Percentiles rank a stretch among this genome's conserved stretches.
Evolutionary conservation across 805 yeast species (phyloP).

Genomic region (Debaryomyces prosopidis): DNA sequence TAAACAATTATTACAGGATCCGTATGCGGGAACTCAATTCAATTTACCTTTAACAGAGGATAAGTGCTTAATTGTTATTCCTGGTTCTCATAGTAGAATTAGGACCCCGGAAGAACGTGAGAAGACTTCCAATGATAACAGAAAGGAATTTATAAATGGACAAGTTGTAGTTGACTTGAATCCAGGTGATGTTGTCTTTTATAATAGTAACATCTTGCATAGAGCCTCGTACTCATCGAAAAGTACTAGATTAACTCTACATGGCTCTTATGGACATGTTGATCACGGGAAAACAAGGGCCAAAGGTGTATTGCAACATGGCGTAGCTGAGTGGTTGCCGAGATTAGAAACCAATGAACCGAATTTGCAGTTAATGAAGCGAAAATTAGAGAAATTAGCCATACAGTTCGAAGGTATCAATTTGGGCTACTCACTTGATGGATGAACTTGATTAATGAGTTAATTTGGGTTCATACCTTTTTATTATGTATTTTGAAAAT

Average conservation of each 20-base stretch:
- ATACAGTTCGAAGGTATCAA: slow-evolving; percentile 31
- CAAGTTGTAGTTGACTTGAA: slow-evolving; percentile 40
- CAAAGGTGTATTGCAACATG: slow-evolving; percentile 54
- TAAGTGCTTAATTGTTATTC: slow-evolving; percentile 48
- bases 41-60: slow-evolving; percentile 50
- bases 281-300: slow-evolving; percentile 45
- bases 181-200: slow-evolving; percentile 54
- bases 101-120: slow-evolving; percentile 46
- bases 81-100: slow-evolving; percentile 46
- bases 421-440: slow-evolving; percentile 41
- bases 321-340: slow-evolving; percentile 49
- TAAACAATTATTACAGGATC: slow-evolving; percentile 33
- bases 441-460: slow-evolving; percentile 13
- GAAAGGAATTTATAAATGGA: slow-evolving; percentile 37
- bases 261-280: slow-evolving; percentile 51
- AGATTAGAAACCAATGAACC: slow-evolving; percentile 29
- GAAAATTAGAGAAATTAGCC: slow-evolving; percentile 28
- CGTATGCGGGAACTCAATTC: slow-evolving; percentile 51
- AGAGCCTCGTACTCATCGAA: slow-evolving; percentile 43
- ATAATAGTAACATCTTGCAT: slow-evolving; percentile 51
- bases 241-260: slow-evolving; percentile 44
- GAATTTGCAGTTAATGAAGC: slow-evolving; percentile 28
- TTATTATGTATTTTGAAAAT: too few relatives aligned
- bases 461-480: too few relatives aligned
- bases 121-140: slow-evolving; percentile 33